Conservation (phyloP, 768 basidiomycete genomes). For the Lenzites betulinus region DNA sequence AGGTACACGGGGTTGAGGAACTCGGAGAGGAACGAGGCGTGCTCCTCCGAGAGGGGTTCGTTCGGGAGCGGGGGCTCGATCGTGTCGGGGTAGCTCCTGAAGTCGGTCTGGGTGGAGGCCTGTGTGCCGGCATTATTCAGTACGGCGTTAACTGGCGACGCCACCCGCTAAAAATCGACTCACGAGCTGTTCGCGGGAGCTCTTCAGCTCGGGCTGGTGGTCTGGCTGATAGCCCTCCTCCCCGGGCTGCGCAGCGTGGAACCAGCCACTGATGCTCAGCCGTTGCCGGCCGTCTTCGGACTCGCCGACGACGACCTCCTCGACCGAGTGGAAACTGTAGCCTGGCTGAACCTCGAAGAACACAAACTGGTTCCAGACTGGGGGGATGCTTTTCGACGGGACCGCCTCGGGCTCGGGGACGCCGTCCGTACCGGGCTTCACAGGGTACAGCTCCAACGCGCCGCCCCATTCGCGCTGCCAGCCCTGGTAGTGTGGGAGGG, state of each 20-base stretch:
- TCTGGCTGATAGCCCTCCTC: slow-evolving; percentile 83
- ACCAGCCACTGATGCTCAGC: slow-evolving; percentile 95
- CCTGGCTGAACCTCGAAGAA: slow-evolving; percentile 95
- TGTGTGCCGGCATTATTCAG: slow-evolving; percentile 26
- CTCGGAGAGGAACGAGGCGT: slow-evolving; percentile 73
- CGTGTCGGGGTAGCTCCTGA: slow-evolving; percentile 46
- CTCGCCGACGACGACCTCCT: slow-evolving; percentile 89
- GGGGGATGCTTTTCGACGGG: slow-evolving; percentile 69
- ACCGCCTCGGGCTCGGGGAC: slow-evolving; percentile 66
- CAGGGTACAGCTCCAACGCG: slow-evolving; percentile 91
- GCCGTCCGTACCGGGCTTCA: slow-evolving; percentile 55
- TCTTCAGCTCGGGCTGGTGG: slow-evolving; percentile 53
- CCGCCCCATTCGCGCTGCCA: slow-evolving; percentile 95
- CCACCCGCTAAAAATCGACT: slow-evolving; percentile 35
- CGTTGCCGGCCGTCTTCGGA: slow-evolving; percentile 71
- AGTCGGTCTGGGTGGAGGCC: slow-evolving; percentile 64
- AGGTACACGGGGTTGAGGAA: slow-evolving; percentile 93
- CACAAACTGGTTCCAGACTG: slow-evolving; percentile 88
- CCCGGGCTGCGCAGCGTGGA: slow-evolving; percentile 88
- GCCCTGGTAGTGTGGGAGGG: slow-evolving; percentile 65
- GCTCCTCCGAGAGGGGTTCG: slow-evolving; percentile 53
- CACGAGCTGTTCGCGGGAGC: slow-evolving; percentile 92
- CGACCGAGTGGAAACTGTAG: slow-evolving; percentile 92
- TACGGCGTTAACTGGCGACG: too few relatives aligned
- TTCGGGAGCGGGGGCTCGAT: slow-evolving; percentile 54